Evolutionary conservation across 768 basidiomycete species (phyloP).

Genomic region (Pholiota microspora): DNA sequence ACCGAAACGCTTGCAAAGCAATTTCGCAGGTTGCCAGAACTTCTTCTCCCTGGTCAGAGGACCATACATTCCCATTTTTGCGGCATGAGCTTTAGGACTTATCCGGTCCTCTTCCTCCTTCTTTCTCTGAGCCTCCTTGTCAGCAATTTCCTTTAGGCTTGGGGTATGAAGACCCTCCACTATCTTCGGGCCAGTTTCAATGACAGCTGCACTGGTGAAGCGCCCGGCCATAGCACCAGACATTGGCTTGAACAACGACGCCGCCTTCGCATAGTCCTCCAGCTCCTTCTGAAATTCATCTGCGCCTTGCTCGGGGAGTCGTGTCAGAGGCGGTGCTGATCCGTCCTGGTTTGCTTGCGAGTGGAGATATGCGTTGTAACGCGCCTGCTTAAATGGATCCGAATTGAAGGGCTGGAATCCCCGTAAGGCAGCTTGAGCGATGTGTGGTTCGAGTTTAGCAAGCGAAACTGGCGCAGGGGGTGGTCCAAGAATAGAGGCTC

Average conservation of each 20-base stretch:
- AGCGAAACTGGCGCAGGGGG: conserved; percentile 24
- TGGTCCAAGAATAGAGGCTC: conserved; percentile 25
- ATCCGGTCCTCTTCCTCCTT: conserved; percentile 54
- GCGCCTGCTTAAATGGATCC: conserved; percentile 76
- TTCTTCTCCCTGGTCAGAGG: conserved; percentile 73
- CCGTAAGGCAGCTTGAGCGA: conserved; percentile 81
- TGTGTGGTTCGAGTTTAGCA: conserved; percentile 68
- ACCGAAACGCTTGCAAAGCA: conserved; percentile 93
- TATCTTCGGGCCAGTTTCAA: conserved; percentile 63
- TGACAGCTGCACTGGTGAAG: conserved; percentile 79
- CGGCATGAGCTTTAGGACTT: conserved; percentile 79
- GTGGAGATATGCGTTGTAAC: conserved; percentile 80
- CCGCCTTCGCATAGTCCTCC: conserved; percentile 83
- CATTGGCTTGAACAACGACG: conserved; percentile 88
- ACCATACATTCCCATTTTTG: conserved; percentile 87
- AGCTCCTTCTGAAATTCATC: conserved; percentile 83
- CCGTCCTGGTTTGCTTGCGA: conserved; percentile 58
- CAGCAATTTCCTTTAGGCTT: conserved; percentile 38
- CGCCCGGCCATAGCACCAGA: conserved; percentile 90
- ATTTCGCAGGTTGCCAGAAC: conserved; percentile 76
- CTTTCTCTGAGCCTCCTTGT: conserved; percentile 40
- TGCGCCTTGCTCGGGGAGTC: conserved; percentile 53
- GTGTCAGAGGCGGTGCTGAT: conserved; percentile 48
- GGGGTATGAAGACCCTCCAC: conserved; percentile 72
- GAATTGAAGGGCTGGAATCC: conserved; percentile 89